Conservation (phyloP, 1,284 basidiomycete species). For the Sporisorium reilianum region DNA sequence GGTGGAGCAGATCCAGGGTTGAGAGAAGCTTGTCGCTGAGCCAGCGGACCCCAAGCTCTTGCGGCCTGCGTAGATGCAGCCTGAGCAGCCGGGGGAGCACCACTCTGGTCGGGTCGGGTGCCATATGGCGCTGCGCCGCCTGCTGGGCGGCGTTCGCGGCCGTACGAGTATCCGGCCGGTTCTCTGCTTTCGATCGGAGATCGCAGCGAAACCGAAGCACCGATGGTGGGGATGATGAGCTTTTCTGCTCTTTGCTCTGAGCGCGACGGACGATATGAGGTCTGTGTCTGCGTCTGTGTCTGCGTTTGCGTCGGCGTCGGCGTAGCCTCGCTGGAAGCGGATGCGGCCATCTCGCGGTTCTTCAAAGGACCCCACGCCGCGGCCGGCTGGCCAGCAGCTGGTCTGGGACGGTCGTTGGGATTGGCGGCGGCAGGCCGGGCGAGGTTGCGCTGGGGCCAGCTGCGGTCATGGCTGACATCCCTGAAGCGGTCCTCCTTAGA, state of each 20-base stretch:
- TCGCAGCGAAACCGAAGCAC: conserved; percentile 48
- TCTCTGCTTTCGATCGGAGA: conserved; percentile 48
- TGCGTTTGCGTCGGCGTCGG: conserved; percentile 6
- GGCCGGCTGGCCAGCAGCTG: conserved; percentile 12
- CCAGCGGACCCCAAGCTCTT: conserved; percentile 64
- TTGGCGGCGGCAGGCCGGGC: conserved; percentile 6
- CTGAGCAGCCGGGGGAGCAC: conserved; percentile 17
- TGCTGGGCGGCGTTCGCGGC: conserved; percentile 36
- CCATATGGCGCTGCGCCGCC: conserved; percentile 22
- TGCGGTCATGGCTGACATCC: conserved; percentile 62
- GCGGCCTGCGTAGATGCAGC: conserved; percentile 29
- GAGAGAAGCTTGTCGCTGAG: conserved; percentile 55
- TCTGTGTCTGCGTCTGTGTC: conserved; percentile 6
- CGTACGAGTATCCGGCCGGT: conserved; percentile 21
- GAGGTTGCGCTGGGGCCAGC: conserved; percentile 52
- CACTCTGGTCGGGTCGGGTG: conserved; percentile 26
- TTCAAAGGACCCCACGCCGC: conserved; percentile 33
- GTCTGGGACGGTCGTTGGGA: conserved; percentile 24
- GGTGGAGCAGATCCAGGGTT: conserved; percentile 43
- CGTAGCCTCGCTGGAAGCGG: conserved; percentile 14
- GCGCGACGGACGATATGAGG: conserved; percentile 25
- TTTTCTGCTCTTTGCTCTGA: conserved; percentile 45
- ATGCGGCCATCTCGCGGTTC: conserved; percentile 25
- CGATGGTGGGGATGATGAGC: conserved; percentile 48
- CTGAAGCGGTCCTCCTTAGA: conserved; percentile 65